Evolutionary conservation across 306 rosid species (phyloP), one percentile per base, ranked within the genome.

Genomic region (Quercus wislizeni): DNA sequence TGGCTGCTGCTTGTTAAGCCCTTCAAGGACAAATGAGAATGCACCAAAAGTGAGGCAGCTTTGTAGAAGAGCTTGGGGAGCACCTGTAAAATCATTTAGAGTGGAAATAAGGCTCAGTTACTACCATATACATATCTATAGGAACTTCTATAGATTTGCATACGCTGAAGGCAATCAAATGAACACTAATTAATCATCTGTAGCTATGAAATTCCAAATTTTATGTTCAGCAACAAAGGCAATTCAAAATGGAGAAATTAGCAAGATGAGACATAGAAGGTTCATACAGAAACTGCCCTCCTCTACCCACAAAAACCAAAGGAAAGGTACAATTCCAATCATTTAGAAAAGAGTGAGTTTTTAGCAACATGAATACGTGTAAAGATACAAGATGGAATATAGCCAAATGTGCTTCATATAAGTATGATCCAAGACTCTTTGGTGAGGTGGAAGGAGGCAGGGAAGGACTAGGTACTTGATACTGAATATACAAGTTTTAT

Each of bases 41-140:
- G 98, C 98, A 79, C 99, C 98, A 81, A 95, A 95, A 43, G 98
- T 95, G 67, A 95, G 74, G 55, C 99, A 95, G 80, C 96, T 90
- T 90, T 93, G 99, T 72, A 95, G 79, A 79, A 93, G 98, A 75
- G 97, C 92, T 81, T 93, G 99, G 25, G 99, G 99, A 73, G 98
- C 93, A 54, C 99, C 99, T 95, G 87, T 54, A 86, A n/a, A 76
- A 79, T 74, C 54, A 10, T 72, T 46, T 23, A 51, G 13, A 25
- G 27, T 9, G 28, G 25, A 68, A 68, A 38, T 78, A 56, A 81
- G 77, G 55, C 74, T 5, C 52, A 68, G 1, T 27, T 15, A 63
- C 35, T 63, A 63, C n/a, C 41, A 12, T 25, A 59, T 28, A 30
- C 5, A 15, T 28, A 30, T 12, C 14, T 18, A 18, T 61, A 17